Evolutionary conservation across 768 basidiomycete species (phyloP).

Genomic region (Amylocystis lapponica): DNA sequence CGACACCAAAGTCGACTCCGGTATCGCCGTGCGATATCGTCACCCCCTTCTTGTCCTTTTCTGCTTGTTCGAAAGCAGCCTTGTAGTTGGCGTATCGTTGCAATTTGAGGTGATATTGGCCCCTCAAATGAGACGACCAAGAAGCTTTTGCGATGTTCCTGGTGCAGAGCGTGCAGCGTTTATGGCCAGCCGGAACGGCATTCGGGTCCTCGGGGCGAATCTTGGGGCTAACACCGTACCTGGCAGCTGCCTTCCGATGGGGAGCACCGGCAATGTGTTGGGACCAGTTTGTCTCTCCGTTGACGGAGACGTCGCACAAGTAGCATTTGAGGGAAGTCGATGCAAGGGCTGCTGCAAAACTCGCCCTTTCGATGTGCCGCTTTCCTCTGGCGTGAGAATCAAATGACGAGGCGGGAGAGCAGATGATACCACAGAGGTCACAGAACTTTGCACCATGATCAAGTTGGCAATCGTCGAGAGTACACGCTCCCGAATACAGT

Average conservation of each 20-base stretch:
- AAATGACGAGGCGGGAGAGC: background rate
- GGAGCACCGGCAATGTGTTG: conserved; percentile 21
- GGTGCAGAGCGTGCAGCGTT: conserved; percentile 23
- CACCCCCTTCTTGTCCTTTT: conserved; percentile 51
- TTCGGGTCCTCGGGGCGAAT: conserved; percentile 21
- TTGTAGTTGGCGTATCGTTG: conserved; percentile 35
- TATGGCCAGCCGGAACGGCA: conserved; percentile 3
- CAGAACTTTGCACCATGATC: conserved; percentile 21
- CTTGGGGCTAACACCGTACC: background rate
- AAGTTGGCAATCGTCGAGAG: no score
- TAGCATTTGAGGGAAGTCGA: conserved; percentile 6
- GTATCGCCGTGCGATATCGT: conserved; percentile 8
- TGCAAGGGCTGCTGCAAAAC: background rate
- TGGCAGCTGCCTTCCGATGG: background rate
- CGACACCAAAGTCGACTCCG: conserved; percentile 44
- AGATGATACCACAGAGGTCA: conserved; percentile 14
- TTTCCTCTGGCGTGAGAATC: conserved; percentile 5
- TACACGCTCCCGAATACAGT: no score
- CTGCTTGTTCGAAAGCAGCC: conserved; percentile 44
- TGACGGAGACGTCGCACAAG: conserved; percentile 8
- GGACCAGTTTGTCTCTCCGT: background rate
- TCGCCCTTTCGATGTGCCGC: conserved; percentile 7
- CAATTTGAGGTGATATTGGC: conserved; percentile 29
- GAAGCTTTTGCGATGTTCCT: conserved; percentile 19
- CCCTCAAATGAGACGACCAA: conserved; percentile 33